Conservation (phyloP, 805 yeast genomes). For the Saccharomycopsis amapae region DNA sequence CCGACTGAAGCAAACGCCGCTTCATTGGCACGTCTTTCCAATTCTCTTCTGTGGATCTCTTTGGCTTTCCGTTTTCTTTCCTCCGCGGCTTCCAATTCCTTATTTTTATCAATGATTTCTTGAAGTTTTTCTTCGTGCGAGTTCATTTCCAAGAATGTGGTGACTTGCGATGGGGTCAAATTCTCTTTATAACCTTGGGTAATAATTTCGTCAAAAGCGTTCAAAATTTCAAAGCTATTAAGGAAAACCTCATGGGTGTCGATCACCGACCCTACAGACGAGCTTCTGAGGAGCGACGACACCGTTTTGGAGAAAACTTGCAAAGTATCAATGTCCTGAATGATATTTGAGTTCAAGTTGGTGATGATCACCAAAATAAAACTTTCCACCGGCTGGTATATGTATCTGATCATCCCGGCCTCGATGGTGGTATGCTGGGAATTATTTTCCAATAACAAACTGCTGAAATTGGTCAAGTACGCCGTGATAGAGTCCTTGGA, state of each 20-base stretch:
- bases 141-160: conserved; percentile 92
- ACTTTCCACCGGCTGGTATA: conserved; percentile 93
- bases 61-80: conserved; percentile 94
- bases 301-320: conserved; percentile 79
- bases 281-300: conserved; percentile 55
- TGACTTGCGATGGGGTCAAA: conserved; percentile 71
- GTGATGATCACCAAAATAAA: conserved; percentile 86
- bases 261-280: conserved; percentile 26
- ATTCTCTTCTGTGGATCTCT: conserved; percentile 75
- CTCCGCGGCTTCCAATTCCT: conserved; percentile 94
- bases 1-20: conserved; percentile 23
- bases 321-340: conserved; percentile 91
- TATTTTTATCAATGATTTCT: conserved; percentile 93
- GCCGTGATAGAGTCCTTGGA: conserved; percentile 81
- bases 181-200: conserved; percentile 87
- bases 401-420: conserved; percentile 84
- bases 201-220: conserved; percentile 92
- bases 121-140: conserved; percentile 98
- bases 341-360: conserved; percentile 81
- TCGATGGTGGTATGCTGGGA: conserved; percentile 92
- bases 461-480: conserved; percentile 77
- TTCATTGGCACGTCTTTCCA: conserved; percentile 55
- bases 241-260: conserved; percentile 81
- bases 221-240: conserved; percentile 79
- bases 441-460: conserved; percentile 58